A percentile compares a stretch with the other conserved stretches of the same genome.
phyloP scores from a whole-genome alignment of 805 yeast genomes.

The Hanseniaspora pseudoguilliermondii region DNA sequence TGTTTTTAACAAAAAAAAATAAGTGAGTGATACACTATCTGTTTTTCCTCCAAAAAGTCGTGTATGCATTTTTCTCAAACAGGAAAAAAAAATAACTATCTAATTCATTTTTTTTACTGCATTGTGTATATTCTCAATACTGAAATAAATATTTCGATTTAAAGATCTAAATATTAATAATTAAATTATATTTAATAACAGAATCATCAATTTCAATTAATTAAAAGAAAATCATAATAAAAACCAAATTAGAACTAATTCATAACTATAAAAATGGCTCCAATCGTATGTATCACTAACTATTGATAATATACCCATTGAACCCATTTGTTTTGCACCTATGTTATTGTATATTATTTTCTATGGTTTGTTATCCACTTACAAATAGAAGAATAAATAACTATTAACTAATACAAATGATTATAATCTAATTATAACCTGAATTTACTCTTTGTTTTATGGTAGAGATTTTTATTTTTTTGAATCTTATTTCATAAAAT shows the following conservation, averaged over 20 bases:
- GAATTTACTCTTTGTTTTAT: not conserved
- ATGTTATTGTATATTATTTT: not conserved
- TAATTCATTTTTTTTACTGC: no score
- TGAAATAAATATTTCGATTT: no score
- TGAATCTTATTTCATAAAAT: not conserved
- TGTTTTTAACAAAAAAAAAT: no score
- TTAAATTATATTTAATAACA: no score
- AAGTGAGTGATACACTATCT: no score
- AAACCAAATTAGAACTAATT: not conserved
- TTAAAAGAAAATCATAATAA: not conserved
- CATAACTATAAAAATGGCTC: slow-evolving; percentile 11
- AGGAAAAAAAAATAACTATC: no score
- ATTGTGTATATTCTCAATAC: no score
- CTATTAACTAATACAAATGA: not conserved
- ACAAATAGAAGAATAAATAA: not conserved
- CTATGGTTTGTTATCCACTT: not conserved
- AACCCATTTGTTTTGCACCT: not conserved
- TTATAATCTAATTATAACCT: not conserved
- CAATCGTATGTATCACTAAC: slow-evolving; percentile 10
- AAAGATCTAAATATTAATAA: no score
- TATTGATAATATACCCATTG: not conserved
- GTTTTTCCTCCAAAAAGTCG: no score
- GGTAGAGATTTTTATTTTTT: not conserved
- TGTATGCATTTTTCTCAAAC: no score
- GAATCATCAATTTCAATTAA: no score